Conservation (phyloP, 2,329 filamentous ascomycete genomes). For the Colletotrichum sp. region DNA sequence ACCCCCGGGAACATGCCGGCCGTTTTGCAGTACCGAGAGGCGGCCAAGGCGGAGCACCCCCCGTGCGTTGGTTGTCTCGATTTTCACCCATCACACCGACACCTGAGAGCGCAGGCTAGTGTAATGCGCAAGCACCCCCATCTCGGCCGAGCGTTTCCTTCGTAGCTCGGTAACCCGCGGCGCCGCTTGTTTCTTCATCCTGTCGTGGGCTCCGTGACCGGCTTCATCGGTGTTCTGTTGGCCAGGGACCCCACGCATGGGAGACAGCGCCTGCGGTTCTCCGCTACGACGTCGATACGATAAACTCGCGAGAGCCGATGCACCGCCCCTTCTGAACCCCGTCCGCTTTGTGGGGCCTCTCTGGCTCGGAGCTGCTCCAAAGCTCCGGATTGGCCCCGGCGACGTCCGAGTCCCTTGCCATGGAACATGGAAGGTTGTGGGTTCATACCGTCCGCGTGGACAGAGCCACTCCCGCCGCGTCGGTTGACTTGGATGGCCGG, state of each 20-base stretch:
- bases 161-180: not conserved
- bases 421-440: not conserved
- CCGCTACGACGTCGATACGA: not conserved
- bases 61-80: not conserved
- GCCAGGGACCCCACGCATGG: not conserved
- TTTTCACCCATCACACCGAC: not conserved
- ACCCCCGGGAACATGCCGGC: not conserved
- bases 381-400: conserved; percentile 14
- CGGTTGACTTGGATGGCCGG: not conserved
- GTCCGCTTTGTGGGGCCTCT: not conserved
- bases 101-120: not conserved
- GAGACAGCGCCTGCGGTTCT: not conserved
- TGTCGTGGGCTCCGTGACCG: not conserved
- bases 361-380: not conserved
- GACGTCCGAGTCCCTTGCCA: not conserved
- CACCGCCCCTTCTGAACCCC: conserved; percentile 1
- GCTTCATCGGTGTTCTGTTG: not conserved
- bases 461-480: not conserved
- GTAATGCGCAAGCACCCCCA: not conserved
- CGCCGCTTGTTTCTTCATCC: not conserved
- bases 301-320: not conserved
- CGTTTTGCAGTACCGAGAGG: not conserved
- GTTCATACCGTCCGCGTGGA: not conserved
- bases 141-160: not conserved
- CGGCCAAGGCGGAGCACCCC: not conserved